Conservation (phyloP, 345 rosid genomes). For the Heritiera littoralis region DNA sequence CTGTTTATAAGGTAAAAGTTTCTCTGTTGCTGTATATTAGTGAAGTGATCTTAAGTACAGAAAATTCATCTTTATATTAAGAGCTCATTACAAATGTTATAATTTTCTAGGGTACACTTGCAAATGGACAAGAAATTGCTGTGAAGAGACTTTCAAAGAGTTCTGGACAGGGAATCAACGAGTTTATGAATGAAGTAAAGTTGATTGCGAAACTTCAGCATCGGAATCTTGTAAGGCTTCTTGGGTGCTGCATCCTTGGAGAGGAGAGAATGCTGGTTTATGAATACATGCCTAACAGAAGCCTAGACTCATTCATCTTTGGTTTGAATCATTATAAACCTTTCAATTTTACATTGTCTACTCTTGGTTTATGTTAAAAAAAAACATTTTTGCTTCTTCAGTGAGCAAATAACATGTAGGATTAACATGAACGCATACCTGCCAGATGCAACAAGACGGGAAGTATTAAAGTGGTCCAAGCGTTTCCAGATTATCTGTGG, state of each 20-base stretch:
- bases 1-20: conserved; percentile 52
- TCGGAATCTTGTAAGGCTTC: conserved; percentile 50
- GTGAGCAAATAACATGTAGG: neutral
- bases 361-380: neutral
- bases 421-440: neutral
- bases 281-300: conserved; percentile 39
- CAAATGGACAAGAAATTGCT: conserved; percentile 47
- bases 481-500: conserved; percentile 11
- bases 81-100: neutral
- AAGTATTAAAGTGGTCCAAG: conserved; percentile 8
- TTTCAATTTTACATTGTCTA: neutral
- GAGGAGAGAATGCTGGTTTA: conserved; percentile 38
- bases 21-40: neutral
- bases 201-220: conserved; percentile 53
- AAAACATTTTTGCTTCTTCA: neutral
- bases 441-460: neutral
- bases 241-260: conserved; percentile 36
- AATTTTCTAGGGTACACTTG: conserved; percentile 39
- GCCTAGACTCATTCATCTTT: conserved; percentile 34
- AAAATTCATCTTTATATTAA: neutral
- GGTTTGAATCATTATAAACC: conserved; percentile 3
- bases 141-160: conserved; percentile 47
- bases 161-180: conserved; percentile 49
- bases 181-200: conserved; percentile 49
- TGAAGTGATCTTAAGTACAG: neutral